Percentiles rank a stretch among this genome's conserved stretches.
phyloP scores from a whole-genome alignment of 495 filamentous ascomycete genomes.

The Aspergillus bridgeri region DNA sequence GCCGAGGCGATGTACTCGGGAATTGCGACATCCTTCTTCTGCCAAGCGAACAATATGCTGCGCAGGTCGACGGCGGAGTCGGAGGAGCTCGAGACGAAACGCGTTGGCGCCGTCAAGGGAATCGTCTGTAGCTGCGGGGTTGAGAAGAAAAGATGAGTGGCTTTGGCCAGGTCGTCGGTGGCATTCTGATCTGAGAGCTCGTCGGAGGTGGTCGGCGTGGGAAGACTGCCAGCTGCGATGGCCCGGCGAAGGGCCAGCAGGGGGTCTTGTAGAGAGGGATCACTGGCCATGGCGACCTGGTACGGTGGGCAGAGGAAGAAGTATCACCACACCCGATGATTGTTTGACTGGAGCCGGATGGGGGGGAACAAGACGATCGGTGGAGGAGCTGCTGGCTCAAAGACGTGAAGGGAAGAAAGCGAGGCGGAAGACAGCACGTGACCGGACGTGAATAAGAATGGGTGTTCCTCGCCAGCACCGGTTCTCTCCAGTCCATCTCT shows the following conservation, averaged over 20 bases:
- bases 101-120: constrained; percentile 71
- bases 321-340: background rate
- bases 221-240: constrained; percentile 62
- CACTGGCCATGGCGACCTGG: constrained; percentile 22
- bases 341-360: background rate
- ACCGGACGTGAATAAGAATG: background rate
- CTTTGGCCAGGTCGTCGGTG: constrained; percentile 63
- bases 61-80: constrained; percentile 79
- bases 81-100: constrained; percentile 65
- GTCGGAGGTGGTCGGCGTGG: constrained; percentile 65
- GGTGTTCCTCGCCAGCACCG: no score
- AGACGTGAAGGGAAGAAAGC: background rate
- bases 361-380: background rate
- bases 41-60: constrained; percentile 91
- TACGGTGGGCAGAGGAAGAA: background rate
- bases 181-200: constrained; percentile 47
- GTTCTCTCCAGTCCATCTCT: no score
- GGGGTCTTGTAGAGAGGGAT: constrained; percentile 57
- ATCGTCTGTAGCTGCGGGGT: constrained; percentile 60
- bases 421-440: background rate
- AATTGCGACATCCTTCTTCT: constrained; percentile 82
- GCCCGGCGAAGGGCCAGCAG: constrained; percentile 76
- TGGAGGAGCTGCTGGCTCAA: background rate
- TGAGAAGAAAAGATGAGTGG: constrained; percentile 79
- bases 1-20: constrained; percentile 85